Percentiles rank a stretch among this genome's conserved stretches.
These are phyloP conservation scores for Apiotrichum domesticum DNA, from an alignment of 1,284 basidiomycete genomes.

Conservation along the genomic window DNA sequence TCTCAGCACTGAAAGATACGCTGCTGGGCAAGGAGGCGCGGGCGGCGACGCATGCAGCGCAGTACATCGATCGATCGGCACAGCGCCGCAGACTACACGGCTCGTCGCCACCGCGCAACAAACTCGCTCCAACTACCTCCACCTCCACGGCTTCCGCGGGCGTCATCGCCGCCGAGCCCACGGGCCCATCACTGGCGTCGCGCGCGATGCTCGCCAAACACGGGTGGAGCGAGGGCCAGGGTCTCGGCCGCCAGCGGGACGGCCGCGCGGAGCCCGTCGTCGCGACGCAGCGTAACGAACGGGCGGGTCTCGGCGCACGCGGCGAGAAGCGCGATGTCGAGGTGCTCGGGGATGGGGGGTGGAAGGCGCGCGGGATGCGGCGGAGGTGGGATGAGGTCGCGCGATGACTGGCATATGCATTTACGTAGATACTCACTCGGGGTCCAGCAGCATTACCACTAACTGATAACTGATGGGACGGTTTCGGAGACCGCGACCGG, in stretches of 20 bases:
- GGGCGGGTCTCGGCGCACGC: slow-evolving; percentile 30
- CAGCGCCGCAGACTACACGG: slow-evolving; percentile 31
- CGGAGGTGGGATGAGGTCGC: slow-evolving; percentile 29
- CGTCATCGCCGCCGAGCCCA: too few relatives aligned
- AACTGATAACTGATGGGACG: too few relatives aligned
- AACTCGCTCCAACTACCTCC: too few relatives aligned
- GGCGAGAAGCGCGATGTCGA: slow-evolving; percentile 9
- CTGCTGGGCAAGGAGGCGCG: slow-evolving; percentile 22
- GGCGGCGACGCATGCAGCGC: neutral
- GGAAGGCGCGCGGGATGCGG: slow-evolving; percentile 28
- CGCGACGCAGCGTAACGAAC: slow-evolving; percentile 24
- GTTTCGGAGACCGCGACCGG: too few relatives aligned
- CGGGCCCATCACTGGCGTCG: slow-evolving; percentile 12
- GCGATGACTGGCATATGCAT: too few relatives aligned
- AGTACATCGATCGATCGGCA: slow-evolving; percentile 37
- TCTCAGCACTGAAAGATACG: slow-evolving; percentile 28
- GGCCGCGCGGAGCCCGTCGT: slow-evolving; percentile 31
- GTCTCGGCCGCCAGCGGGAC: slow-evolving; percentile 27
- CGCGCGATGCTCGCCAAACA: slow-evolving; percentile 29
- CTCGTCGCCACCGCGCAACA: slow-evolving; percentile 6
- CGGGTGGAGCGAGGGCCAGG: slow-evolving; percentile 37
- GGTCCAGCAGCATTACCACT: too few relatives aligned
- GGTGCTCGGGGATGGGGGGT: slow-evolving; percentile 21
- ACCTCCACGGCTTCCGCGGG: too few relatives aligned
- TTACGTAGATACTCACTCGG: too few relatives aligned